Percentiles rank a stretch among this genome's conserved stretches.
phyloP scores from a whole-genome alignment of 2,329 filamentous ascomycete species.

The Aureobasidium pullulans region DNA sequence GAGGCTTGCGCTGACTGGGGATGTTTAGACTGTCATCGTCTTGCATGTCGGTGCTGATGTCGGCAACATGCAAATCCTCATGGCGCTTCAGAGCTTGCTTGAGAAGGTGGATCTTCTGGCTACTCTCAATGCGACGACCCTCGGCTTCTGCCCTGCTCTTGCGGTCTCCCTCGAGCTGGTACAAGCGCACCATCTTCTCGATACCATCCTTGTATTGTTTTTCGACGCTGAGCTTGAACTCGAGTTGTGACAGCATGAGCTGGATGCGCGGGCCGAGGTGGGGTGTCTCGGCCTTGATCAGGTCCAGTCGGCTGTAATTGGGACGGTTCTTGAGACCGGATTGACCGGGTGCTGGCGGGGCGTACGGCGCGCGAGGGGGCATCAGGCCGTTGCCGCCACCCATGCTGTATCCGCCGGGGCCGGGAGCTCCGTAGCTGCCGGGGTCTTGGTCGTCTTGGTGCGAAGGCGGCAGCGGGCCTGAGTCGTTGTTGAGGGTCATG shows the following conservation, averaged over 20 bases:
- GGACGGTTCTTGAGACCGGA: slow-evolving; percentile 67
- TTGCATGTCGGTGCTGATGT: slow-evolving; percentile 72
- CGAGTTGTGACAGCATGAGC: slow-evolving; percentile 95
- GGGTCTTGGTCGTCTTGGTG: slow-evolving; percentile 14
- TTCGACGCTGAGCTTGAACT: slow-evolving; percentile 98
- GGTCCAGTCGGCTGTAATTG: slow-evolving; percentile 93
- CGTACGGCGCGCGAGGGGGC: slow-evolving; percentile 73
- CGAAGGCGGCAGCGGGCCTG: slow-evolving; percentile 24
- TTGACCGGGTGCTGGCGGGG: slow-evolving; percentile 64
- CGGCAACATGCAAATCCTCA: slow-evolving; percentile 82
- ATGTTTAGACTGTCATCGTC: slow-evolving; percentile 96
- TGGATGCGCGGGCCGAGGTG: slow-evolving; percentile 95
- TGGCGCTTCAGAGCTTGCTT: slow-evolving; percentile 96
- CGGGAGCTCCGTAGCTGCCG: slow-evolving; percentile 48
- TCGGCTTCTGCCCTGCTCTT: slow-evolving; percentile 94
- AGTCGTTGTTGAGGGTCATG: slow-evolving; percentile 54
- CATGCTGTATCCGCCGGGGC: slow-evolving; percentile 48
- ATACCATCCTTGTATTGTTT: slow-evolving; percentile 98
- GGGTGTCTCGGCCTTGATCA: slow-evolving; percentile 97
- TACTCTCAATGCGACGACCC: slow-evolving; percentile 83
- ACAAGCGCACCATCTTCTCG: slow-evolving; percentile 98
- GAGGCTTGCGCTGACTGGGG: slow-evolving; percentile 89
- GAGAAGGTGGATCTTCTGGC: slow-evolving; percentile 91
- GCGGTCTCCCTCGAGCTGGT: slow-evolving; percentile 92
- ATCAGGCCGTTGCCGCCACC: slow-evolving; percentile 65